Evolutionary conservation across 2,329 filamentous ascomycete genomes (phyloP), one percentile per base, ranked within the genome.

Genomic region (Monosporascus sp.): DNA sequence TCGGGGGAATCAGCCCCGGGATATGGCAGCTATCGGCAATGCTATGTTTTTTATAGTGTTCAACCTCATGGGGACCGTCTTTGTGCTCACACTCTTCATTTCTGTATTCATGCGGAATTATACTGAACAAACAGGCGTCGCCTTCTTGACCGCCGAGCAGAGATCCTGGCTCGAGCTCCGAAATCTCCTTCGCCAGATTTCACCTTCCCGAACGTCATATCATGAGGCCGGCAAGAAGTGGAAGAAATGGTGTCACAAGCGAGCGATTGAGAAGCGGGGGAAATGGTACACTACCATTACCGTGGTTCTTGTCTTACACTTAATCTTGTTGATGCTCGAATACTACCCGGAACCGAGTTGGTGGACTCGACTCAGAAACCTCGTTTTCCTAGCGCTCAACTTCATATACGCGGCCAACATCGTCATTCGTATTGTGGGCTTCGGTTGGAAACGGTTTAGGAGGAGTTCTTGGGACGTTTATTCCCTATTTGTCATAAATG

Each of bases 81-180:
- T 99, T 72, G 88, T 99, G 56, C 79, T 99, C 66, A 99, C 94
- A 1, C 76, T 99, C 66, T 99, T 99, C 70, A 95, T 99, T 47
- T 97, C 94, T 52, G 94, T 99, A 56, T 99, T 99, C 70, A 99
- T 99, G 94, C 90, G 94, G 56, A 99, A 97, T 69, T 99, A 99
- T 71, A 99, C 94, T 0, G 94, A 99, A 71, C 92, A 97, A 71
- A 99, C 94, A 0, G 94, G 94, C 1, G 94, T 99, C 44, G 94
- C 94, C 2, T 99, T 93, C 68, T 75, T 99, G 62, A 99, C 94
- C 1, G 88, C 92, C 0, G 94, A 99, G 63, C 94, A 99, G 68
- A 86, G 94, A 61, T 96, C 93, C 0, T 99, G 94, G 94, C 81
- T 99, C 15, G 94, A 99, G 69, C 72, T 99, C 60, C 83, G 94